phyloP scores from a whole-genome alignment of 331 rosid genomes.

The Rhamnella rubrinervis region DNA sequence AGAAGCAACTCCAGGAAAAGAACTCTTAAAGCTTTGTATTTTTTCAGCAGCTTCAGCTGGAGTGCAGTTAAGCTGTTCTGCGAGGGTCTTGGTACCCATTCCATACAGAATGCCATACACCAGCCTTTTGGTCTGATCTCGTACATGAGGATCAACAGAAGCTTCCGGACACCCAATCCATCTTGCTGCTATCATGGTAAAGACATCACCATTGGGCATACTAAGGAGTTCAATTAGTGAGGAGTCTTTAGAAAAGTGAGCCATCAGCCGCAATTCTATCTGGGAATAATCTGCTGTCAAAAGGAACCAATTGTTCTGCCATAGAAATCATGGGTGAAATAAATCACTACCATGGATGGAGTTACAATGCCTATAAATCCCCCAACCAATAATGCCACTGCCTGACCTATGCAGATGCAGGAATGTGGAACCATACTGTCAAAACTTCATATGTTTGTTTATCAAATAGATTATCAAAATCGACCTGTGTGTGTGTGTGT shows the following conservation, averaged over 20 bases:
- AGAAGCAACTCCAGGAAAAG: conserved; percentile 91
- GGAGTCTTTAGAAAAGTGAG: conserved; percentile 86
- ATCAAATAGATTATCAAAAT: no score
- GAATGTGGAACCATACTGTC: no score
- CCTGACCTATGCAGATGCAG: no score
- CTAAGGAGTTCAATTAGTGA: conserved; percentile 70
- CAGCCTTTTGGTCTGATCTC: conserved; percentile 90
- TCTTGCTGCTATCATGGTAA: conserved; percentile 84
- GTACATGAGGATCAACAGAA: conserved; percentile 56
- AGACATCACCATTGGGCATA: conserved; percentile 75
- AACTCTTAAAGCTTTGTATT: conserved; percentile 71
- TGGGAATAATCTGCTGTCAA: conserved; percentile 97
- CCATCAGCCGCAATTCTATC: conserved; percentile 94
- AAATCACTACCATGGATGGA: conserved; percentile 11
- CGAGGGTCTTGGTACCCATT: conserved; percentile 89
- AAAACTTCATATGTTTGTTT: no score
- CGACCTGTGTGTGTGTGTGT: no score
- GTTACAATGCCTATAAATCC: not conserved
- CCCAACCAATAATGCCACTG: not conserved
- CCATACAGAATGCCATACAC: conserved; percentile 96
- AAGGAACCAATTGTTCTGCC: conserved; percentile 88
- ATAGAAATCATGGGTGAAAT: conserved; percentile 17
- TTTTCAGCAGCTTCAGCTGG: conserved; percentile 76
- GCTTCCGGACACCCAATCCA: conserved; percentile 77
- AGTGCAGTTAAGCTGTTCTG: conserved; percentile 78